phyloP scores from a whole-genome alignment of 768 basidiomycete species.

The Gymnopilus junonius region DNA sequence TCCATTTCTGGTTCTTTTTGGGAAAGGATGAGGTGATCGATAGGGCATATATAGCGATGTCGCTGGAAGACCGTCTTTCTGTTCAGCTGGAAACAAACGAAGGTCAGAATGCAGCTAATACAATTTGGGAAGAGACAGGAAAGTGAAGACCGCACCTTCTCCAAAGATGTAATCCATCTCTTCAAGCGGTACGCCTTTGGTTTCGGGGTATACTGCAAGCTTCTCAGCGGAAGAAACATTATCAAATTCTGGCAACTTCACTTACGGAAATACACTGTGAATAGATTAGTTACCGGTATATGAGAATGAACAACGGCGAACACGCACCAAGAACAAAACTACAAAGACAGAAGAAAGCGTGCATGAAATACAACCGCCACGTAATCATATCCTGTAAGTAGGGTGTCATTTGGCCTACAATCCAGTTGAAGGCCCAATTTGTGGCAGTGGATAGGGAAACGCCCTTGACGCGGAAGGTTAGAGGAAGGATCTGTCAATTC shows the following conservation, averaged over 20 bases:
- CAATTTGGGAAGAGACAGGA: background rate
- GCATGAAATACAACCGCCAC: conserved; percentile 96
- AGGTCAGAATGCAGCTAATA: too few species aligned
- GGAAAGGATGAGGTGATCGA: background rate
- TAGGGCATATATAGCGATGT: background rate
- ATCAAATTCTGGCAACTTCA: conserved; percentile 34
- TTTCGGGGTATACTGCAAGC: conserved; percentile 80
- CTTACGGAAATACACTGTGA: conserved; percentile 76
- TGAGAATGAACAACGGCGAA: conserved; percentile 1
- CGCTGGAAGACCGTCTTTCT: background rate
- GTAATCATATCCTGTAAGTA: conserved; percentile 83
- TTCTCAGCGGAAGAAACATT: conserved; percentile 9
- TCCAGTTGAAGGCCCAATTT: conserved; percentile 87
- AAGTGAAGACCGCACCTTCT: conserved; percentile 57
- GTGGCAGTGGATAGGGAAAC: conserved; percentile 94
- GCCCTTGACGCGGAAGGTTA: conserved; percentile 91
- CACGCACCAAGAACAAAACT: conserved; percentile 75
- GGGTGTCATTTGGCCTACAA: conserved; percentile 89
- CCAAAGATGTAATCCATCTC: conserved; percentile 94
- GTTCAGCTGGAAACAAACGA: background rate
- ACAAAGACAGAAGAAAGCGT: conserved; percentile 88
- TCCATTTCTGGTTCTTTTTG: background rate
- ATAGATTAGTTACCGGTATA: background rate
- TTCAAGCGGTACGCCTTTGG: conserved; percentile 84
- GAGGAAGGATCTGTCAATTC: conserved; percentile 77